Evolutionary conservation across 83 land plant genomes (phyloP), one percentile per base, ranked within the genome.

Genomic region (Picea engelmannii): DNA sequence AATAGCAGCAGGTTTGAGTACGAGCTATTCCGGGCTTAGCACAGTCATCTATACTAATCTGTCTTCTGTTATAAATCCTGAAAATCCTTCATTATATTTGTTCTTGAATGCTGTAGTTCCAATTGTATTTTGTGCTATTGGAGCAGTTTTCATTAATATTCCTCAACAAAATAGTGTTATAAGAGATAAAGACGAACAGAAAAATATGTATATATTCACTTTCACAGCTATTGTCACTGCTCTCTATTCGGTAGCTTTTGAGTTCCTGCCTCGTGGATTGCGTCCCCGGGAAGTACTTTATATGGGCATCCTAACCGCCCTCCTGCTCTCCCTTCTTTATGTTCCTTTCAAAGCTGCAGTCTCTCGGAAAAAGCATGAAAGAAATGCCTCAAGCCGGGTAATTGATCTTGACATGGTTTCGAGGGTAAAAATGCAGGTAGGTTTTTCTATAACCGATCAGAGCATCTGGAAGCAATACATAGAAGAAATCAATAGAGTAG

Each of bases 71-170:
- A 76, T 94, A 62, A 74, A 74, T 44, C 77, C 77, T 55, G 38
- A 62, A 60, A 58, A 9, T 9, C 66, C 42, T 27, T 35, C 80
- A 12, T 79, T 83, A 47, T 85, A 82, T 66, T 86, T 87, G 78
- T 64, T 87, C 75, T 79, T 89, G 25, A 89, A 89, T 78, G 86
- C 89, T 6, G 4, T 89, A 2, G 73, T 83, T 16, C 92, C 92
- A 4, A 16, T 74, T 4, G 24, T 74, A 9, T 23, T 74, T 20
- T 47, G 77, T n/a, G 24, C 17, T 12, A 47, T 74, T 24, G 12
- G 27, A 8, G 77, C 13, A 5, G 0, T 47, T 4, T 74, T 74
- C 24, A 74, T 74, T 25, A 47, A 13, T 12, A 47, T 11, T 4
- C 59, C 77, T 12, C 27, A 74, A 55, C 59, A 17, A 13, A 11